phyloP scores from a whole-genome alignment of 2,329 filamentous ascomycete species.

The Colletotrichum lentis region DNA sequence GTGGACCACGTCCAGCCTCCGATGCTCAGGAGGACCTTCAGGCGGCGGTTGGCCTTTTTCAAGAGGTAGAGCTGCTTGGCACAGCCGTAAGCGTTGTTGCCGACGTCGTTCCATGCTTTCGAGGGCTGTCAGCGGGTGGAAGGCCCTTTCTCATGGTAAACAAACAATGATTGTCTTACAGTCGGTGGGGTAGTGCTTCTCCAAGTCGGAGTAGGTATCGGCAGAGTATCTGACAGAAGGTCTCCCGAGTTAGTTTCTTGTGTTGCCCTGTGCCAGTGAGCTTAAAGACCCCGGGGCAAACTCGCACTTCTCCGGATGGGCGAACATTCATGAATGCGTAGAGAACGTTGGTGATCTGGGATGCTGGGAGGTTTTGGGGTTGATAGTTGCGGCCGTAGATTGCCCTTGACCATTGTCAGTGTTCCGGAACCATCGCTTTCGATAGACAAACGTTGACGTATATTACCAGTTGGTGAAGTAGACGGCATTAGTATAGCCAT shows the following conservation, averaged over 20 bases:
- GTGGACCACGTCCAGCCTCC: constrained; percentile 82
- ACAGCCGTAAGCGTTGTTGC: constrained; percentile 74
- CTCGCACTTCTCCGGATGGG: constrained; percentile 75
- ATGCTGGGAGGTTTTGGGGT: constrained; percentile 73
- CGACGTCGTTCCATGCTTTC: constrained; percentile 31
- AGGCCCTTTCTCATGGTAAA: rapidly evolving
- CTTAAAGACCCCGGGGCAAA: too few relatives aligned
- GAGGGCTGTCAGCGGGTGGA: background rate
- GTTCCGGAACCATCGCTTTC: too few relatives aligned
- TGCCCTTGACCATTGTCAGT: constrained; percentile 55
- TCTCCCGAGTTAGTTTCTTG: too few relatives aligned
- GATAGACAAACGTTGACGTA: constrained; percentile 41
- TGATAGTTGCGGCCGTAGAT: constrained; percentile 79
- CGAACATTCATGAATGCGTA: constrained; percentile 83
- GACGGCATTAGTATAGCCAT: constrained; percentile 54
- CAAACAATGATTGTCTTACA: constrained; percentile 51
- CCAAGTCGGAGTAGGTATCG: constrained; percentile 73
- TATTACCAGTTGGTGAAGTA: constrained; percentile 59
- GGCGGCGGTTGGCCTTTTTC: constrained; percentile 77
- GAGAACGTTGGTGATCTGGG: constrained; percentile 78
- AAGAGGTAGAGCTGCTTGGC: constrained; percentile 79
- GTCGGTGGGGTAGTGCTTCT: constrained; percentile 78
- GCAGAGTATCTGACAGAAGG: constrained; percentile 60
- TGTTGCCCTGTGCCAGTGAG: background rate
- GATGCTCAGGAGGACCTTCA: constrained; percentile 81